Evolutionary conservation across 1,284 basidiomycete species (phyloP), one percentile per base, ranked within the genome.

Genomic region (Cryptococcus floricola): DNA sequence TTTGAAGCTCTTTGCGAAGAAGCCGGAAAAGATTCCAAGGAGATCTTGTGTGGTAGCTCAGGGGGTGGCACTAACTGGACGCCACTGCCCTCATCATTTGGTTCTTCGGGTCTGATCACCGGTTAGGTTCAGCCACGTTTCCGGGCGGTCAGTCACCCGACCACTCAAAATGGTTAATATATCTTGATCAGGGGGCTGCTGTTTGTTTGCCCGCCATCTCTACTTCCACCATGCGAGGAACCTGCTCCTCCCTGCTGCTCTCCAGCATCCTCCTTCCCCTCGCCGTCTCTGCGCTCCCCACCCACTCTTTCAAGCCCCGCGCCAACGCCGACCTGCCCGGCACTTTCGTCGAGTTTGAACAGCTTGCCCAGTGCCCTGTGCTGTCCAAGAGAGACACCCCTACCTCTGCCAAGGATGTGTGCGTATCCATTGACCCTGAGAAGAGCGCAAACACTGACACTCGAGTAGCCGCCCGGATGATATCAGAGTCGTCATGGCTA

Each of bases 401-500:
- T 1, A 52, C n/a, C 9, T 50, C 49, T 25, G 58, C 61, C 1
- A 57, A 57, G 48, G 67, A 71, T 47, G 62, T 71, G 69, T 71
- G 46, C 57, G 67, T 34, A 34, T 34, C 57, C 16, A 5, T 13
- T 14, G 8, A 28, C 39, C 7, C 10, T 34, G 31, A 10, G 31
- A 8, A 34, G 31, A 34, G 31, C 10, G 45, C 27, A 25, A 8
- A 25, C 14, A 42, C 16, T 31, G 23, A 46, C 27, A 46, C 52
- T 46, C 39, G 37, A 19, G 7, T 25, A 75, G 73, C 1, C 73
- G 75, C 0, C 76, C 76, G 37, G 76, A 78, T 45, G 74, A 77
- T 49, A 71, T 78, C 52, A 61, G 61, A 13, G 70, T 75, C 25
- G 59, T 76, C 39, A 74, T 77, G 67, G 76, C 75, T 7, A 28